Base-by-base conservation (phyloP, 805 yeast species). In the Pichia cephalocereana region DNA sequence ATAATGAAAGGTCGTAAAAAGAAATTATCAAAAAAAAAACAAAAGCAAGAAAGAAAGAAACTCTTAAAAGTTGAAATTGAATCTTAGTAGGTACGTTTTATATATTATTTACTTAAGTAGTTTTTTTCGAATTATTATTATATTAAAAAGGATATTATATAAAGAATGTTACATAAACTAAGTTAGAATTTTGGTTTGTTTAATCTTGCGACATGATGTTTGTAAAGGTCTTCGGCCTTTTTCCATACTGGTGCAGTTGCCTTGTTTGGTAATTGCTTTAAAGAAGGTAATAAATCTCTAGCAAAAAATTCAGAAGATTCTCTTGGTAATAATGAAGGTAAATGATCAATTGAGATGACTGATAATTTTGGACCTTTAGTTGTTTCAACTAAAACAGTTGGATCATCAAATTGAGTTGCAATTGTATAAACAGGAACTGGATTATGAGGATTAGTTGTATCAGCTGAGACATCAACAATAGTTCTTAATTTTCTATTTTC, bases 401-500 rank as follows among this genome's bases (percentile, higher is more conserved):
- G 99, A 58, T 87, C 79, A 55, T 79, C 77, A 74, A 93, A 93
- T 8, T 83, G 89, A 30, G 99, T 91, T 49, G 96, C 95, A 56
- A 87, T 74, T 26, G 80, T 72, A 69, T 93, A 95, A 47, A 93
- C 91, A 52, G 99, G 99, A 51, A 93, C 79, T 49, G 99, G 99
- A 72, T 93, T 93, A 74, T 89, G 91, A 52, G 97, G 97, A 69
- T 93, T 93, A 47, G 99, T 93, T 43, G 98, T 93, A 70, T 93
- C 99, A 48, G 99, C 99, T 46, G 96, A 86, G 49, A 93, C 99
- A 67, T 93, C 99, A 46, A 93, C 97, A 52, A 93, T 88, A 17
- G 95, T 87, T 68, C 91, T 80, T 63, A 93, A 77, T 55, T 76
- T 83, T 79, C 99, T 87, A 54, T 72, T 68, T 41, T 72, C 69